Conservation (phyloP, 1,284 basidiomycete genomes). For the Heterobasidion parviporum region DNA sequence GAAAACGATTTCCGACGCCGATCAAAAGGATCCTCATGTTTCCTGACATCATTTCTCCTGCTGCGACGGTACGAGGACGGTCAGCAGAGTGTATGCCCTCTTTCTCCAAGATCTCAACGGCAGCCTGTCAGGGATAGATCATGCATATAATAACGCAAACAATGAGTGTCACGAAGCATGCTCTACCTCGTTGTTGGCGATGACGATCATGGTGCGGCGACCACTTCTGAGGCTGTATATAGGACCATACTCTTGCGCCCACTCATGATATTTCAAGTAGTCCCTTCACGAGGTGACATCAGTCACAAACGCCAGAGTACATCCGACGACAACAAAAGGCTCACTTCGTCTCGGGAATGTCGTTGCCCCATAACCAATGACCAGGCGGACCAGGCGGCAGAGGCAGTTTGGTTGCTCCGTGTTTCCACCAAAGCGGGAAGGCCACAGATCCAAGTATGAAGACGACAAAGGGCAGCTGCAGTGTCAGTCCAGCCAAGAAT, state of each 20-base stretch:
- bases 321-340: neutral
- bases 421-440: neutral
- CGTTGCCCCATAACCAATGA: constrained; percentile 8
- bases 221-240: constrained; percentile 26
- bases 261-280: constrained; percentile 19
- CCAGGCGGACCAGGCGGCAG: constrained; percentile 9
- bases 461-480: neutral
- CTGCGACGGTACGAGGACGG: constrained; percentile 16
- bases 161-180: neutral
- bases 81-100: constrained; percentile 18
- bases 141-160: neutral
- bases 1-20: constrained; percentile 14
- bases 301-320: neutral
- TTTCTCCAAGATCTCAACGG: constrained; percentile 24
- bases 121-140: constrained; percentile 11
- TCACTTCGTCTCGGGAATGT: constrained; percentile 4
- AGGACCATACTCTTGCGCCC: constrained; percentile 29
- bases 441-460: neutral
- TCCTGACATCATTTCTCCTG: constrained; percentile 18
- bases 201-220: constrained; percentile 21
- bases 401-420: neutral
- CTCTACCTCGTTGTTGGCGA: constrained; percentile 25
- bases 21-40: constrained; percentile 16
- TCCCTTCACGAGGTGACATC: neutral
- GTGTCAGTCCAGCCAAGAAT: neutral